Percentiles rank a stretch among this genome's conserved stretches.
Conservation (phyloP, 2,329 filamentous ascomycete species). For the Lachnellula occidentalis region DNA sequence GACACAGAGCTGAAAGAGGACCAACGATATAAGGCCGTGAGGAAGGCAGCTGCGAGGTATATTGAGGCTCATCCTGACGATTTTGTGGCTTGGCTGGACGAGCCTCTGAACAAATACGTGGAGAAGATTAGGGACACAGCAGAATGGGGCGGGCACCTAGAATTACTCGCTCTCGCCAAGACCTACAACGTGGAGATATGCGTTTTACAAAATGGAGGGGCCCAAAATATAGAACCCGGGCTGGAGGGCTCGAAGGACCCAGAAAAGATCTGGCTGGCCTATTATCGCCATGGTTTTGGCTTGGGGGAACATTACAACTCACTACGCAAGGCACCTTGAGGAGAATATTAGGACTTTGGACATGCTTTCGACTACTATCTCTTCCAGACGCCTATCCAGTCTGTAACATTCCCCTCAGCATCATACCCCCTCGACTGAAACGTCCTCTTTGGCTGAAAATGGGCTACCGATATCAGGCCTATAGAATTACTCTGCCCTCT, state of each 20-base stretch:
- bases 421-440: conserved; percentile 40
- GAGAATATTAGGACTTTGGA: background rate
- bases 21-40: conserved; percentile 59
- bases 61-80: conserved; percentile 71
- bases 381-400: conserved; percentile 51
- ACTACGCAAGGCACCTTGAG: conserved; percentile 44
- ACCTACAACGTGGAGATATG: conserved; percentile 75
- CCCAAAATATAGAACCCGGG: conserved; percentile 65
- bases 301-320: conserved; percentile 98
- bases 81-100: conserved; percentile 83
- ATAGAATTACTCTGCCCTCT: conserved; percentile 35
- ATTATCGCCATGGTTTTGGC: conserved; percentile 90
- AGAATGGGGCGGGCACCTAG: conserved; percentile 93
- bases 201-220: conserved; percentile 77
- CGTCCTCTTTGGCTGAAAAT: conserved; percentile 46
- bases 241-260: conserved; percentile 38
- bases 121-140: conserved; percentile 77
- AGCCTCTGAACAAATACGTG: conserved; percentile 68
- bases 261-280: conserved; percentile 75
- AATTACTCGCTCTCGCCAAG: conserved; percentile 77
- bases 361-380: background rate
- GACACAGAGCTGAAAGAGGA: conserved; percentile 29
- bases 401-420: conserved; percentile 41
- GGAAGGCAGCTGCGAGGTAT: conserved; percentile 69
- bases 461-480: conserved; percentile 39